Percentiles rank a stretch among this genome's conserved stretches.
Evolutionary conservation across 352 stramenopile genomes (phyloP).

Genomic region (Halophytophthora polymorphica): DNA sequence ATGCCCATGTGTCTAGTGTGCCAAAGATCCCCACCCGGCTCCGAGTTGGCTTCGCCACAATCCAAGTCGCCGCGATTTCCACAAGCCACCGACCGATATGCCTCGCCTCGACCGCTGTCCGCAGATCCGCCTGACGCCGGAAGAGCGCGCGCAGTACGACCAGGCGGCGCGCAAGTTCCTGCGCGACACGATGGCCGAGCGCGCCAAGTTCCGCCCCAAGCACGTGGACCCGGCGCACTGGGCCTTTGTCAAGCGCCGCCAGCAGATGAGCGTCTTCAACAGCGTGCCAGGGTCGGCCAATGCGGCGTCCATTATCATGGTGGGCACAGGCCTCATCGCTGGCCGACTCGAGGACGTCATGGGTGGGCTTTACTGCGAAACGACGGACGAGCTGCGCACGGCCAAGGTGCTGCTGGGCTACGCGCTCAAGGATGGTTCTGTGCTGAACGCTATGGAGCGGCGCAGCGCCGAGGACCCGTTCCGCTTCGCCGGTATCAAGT

Average conservation of each 20-base stretch:
- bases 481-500: constrained; percentile 51
- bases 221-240: constrained; percentile 30
- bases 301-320: constrained; percentile 26
- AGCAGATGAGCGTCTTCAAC: constrained; percentile 33
- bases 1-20: no score
- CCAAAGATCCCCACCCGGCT: no score
- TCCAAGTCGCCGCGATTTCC: no score
- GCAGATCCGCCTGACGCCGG: constrained; percentile 21
- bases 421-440: constrained; percentile 26
- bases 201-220: constrained; percentile 23
- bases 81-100: no score
- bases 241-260: constrained; percentile 26
- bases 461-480: constrained; percentile 30
- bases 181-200: constrained; percentile 22
- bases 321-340: constrained; percentile 25
- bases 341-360: constrained; percentile 36
- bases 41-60: no score
- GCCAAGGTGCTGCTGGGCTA: constrained; percentile 37
- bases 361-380: constrained; percentile 42
- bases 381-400: constrained; percentile 30
- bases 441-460: constrained; percentile 31
- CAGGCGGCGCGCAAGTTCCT: constrained; percentile 20
- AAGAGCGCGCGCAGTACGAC: constrained; percentile 26
- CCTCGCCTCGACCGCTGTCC: no score
- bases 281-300: constrained; percentile 26